A percentile compares a stretch with the other conserved stretches of the same genome.
phyloP scores from a whole-genome alignment of 257 asterid genomes.

The Solanum infundibuliforme region DNA sequence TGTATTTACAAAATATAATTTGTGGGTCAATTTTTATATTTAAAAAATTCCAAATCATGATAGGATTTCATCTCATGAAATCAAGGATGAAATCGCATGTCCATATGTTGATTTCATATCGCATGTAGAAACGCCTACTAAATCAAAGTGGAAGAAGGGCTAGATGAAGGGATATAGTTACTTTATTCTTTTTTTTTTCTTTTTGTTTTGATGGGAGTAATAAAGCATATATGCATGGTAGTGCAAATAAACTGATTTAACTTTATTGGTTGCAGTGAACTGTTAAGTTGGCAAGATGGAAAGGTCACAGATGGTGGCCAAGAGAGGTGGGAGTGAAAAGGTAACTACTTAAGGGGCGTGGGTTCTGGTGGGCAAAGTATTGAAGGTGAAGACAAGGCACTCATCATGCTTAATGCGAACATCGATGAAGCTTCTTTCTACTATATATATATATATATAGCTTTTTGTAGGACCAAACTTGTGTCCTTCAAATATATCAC shows the following conservation, averaged over 20 bases:
- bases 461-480: neutral
- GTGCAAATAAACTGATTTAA: neutral
- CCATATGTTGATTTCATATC: no score
- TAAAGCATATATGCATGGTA: slow-evolving; percentile 1
- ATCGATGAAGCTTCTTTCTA: neutral
- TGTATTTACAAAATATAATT: no score
- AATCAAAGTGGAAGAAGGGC: no score
- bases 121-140: no score
- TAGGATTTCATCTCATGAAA: no score
- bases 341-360: neutral
- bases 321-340: neutral
- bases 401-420: neutral
- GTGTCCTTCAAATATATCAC: neutral
- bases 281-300: neutral
- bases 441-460: neutral
- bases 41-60: no score
- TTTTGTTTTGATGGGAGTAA: neutral
- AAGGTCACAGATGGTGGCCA: neutral
- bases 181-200: no score
- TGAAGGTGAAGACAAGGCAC: neutral
- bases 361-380: neutral
- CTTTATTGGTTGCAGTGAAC: slow-evolving; percentile 1
- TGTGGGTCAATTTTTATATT: no score
- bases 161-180: no score
- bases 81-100: no score